Base-by-base conservation (phyloP, 768 basidiomycete species). In the Suillus spraguei region DNA sequence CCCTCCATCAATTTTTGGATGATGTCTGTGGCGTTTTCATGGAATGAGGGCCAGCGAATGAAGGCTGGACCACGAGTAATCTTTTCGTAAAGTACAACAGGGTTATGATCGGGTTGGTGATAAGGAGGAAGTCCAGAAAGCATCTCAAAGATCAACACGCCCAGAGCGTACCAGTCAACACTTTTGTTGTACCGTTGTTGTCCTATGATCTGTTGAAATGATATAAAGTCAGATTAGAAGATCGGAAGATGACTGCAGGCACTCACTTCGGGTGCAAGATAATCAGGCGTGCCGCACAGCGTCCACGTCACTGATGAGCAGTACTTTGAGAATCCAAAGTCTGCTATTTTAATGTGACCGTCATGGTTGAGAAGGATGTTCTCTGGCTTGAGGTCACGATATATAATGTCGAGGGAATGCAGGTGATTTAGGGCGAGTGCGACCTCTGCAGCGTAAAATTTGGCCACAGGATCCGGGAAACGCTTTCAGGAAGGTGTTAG, bases 101-200 rank as follows among this genome's bases (percentile, higher is more conserved):
- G 96, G 71, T 94, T 92, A 54, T 81, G 86, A 72, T 94, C 93
- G 32, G 85, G 80, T 74, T 92, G 90, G 77, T 97, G 96, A 80
- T 95, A 99, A 0, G 97, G 97, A 33, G 96, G 94, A 33, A 91
- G 88, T 9, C 97, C 97, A 0, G 92, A 95, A 50, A 99, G 85
- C 96, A 99, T 98, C 77, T 99, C 97, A 74, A 92, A 99, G 62
- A 96, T 91, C 65, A 99, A 87, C 61, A 99, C 94, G 59, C 97
- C 97, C 59, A 98, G 85, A 1, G 97, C 97, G 79, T 98, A 99
- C 96, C 96, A 99, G 72, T 99, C 97, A 2, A 98, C 97, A 63
- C 89, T 91, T 76, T 97, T 97, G 73, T 96, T 97, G 74, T 99
- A 99, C 7, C 95, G 84, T 63, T 87, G 85, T 73, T 92, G 89